phyloP scores from a whole-genome alignment of 495 filamentous ascomycete species.

The Trichocladium uniseriatum region DNA sequence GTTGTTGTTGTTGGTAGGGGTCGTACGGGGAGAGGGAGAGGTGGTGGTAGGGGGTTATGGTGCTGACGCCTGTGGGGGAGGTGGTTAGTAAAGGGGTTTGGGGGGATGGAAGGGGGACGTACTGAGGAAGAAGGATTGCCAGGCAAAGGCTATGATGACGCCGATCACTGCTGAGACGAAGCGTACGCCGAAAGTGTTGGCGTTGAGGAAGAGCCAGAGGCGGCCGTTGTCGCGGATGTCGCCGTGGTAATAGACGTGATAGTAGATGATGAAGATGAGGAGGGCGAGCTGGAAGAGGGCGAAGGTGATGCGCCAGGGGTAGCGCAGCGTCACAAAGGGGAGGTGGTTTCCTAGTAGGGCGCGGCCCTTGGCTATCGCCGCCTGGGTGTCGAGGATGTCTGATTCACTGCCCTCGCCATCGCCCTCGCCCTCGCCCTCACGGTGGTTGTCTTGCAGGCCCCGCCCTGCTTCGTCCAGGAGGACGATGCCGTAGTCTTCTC shows the following conservation, averaged over 20 bases:
- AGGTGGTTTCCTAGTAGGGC: background rate
- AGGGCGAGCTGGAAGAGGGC: conserved; percentile 21
- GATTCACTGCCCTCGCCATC: background rate
- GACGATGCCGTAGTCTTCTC: conserved; percentile 27
- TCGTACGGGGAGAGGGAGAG: too few species aligned
- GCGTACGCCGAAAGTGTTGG: conserved; percentile 28
- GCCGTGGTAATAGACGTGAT: conserved; percentile 25
- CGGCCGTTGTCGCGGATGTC: conserved; percentile 16
- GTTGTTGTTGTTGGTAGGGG: too few species aligned
- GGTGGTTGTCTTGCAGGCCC: conserved; percentile 3
- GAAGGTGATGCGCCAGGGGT: conserved; percentile 22
- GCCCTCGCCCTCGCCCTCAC: background rate
- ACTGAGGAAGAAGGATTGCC: conserved; percentile 28
- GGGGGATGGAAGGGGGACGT: background rate
- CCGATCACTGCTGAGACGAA: conserved; percentile 28
- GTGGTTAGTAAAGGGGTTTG: background rate
- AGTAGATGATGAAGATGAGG: conserved; percentile 26
- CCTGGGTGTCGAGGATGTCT: conserved; percentile 1
- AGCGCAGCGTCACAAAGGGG: conserved; percentile 24
- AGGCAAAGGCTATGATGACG: conserved; percentile 26
- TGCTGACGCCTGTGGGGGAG: conserved; percentile 21
- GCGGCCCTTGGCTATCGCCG: background rate
- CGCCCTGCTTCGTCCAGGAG: conserved; percentile 23
- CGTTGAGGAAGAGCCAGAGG: conserved; percentile 25
- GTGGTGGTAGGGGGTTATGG: conserved; percentile 21